phyloP scores from a whole-genome alignment of 768 basidiomycete genomes.

The Suillus variegatus region DNA sequence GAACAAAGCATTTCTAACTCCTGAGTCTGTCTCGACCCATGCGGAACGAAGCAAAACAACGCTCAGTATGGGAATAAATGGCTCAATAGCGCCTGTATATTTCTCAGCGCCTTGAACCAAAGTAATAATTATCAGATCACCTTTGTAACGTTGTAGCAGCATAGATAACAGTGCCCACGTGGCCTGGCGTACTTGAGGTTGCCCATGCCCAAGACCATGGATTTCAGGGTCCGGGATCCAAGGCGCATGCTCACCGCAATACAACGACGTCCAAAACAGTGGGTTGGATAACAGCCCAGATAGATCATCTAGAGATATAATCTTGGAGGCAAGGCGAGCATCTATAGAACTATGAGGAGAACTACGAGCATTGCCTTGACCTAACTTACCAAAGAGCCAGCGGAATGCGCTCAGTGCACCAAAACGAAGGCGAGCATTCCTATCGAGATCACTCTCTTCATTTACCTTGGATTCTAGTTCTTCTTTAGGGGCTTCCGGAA shows the following conservation, averaged over 20 bases:
- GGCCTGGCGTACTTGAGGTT: constrained; percentile 72
- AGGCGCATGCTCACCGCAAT: constrained; percentile 42
- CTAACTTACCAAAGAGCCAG: constrained; percentile 60
- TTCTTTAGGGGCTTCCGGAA: constrained; percentile 34
- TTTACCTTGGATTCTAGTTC: constrained; percentile 30
- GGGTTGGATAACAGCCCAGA: constrained; percentile 48
- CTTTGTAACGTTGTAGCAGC: constrained; percentile 43
- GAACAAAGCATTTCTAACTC: constrained; percentile 71
- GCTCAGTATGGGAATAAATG: constrained; percentile 50
- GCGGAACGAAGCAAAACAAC: constrained; percentile 63
- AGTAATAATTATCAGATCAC: constrained; percentile 26
- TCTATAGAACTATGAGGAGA: constrained; percentile 11
- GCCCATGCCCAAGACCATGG: constrained; percentile 57
- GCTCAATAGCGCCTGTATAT: constrained; percentile 21
- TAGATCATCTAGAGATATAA: constrained; percentile 27
- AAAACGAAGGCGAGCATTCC: constrained; percentile 67
- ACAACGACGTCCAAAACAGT: constrained; percentile 60
- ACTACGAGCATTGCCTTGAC: too few relatives aligned
- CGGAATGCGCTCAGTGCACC: constrained; percentile 65
- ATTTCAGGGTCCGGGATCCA: constrained; percentile 35
- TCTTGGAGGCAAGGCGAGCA: constrained; percentile 7
- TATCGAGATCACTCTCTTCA: constrained; percentile 72
- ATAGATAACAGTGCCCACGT: constrained; percentile 64
- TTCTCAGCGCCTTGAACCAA: constrained; percentile 16
- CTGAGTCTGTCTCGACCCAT: constrained; percentile 69